Conservation (phyloP, 192 early-diverging fungal genomes). For the Dissophora ornata region DNA sequence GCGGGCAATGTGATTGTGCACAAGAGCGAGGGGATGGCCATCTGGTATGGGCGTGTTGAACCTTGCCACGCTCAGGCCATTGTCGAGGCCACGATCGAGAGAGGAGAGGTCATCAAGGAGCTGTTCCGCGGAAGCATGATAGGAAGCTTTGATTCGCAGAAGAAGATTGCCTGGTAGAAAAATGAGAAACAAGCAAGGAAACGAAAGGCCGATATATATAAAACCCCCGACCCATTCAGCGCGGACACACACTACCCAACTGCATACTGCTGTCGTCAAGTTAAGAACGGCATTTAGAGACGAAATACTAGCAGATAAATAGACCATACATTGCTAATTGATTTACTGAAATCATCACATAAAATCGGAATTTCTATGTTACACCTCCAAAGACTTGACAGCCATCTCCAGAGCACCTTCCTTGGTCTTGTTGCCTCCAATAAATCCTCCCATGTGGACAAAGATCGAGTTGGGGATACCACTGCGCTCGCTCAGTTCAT, state of each 20-base stretch:
- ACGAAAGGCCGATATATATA: too few relatives aligned
- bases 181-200: too few relatives aligned
- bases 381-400: constrained; percentile 65
- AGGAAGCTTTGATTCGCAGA: constrained; percentile 58
- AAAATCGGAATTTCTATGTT: constrained; percentile 9
- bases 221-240: too few relatives aligned
- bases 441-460: constrained; percentile 77
- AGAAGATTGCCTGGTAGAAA: constrained; percentile 51
- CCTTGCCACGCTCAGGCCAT: constrained; percentile 63
- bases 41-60: constrained; percentile 71
- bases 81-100: constrained; percentile 61
- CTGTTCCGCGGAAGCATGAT: constrained; percentile 66
- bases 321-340: too few relatives aligned
- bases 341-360: too few relatives aligned
- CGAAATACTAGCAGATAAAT: too few relatives aligned
- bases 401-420: constrained; percentile 83
- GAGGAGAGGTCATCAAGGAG: constrained; percentile 63
- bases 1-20: constrained; percentile 70
- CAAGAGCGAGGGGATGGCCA: constrained; percentile 58
- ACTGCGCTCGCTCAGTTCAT: constrained; percentile 79
- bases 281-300: too few relatives aligned
- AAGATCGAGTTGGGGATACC: constrained; percentile 87
- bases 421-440: constrained; percentile 72
- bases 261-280: too few relatives aligned
- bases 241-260: too few relatives aligned